Base-by-base conservation (phyloP, 257 asterid genomes). In the Leonotis leonurus region DNA sequence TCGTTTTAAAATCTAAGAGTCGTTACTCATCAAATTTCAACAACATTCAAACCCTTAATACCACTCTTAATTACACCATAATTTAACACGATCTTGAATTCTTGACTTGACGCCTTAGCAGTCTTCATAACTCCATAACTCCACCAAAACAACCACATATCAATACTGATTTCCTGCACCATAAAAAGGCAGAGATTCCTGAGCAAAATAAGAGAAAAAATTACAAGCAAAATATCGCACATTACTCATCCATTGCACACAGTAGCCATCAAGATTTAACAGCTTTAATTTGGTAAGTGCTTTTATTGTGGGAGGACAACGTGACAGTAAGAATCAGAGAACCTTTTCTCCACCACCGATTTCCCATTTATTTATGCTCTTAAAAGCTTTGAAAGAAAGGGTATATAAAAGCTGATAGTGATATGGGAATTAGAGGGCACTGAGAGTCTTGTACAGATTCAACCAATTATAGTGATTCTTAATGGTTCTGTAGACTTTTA, bases 261-360 rank as follows among this genome's bases (percentile, higher is more conserved):
- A 20, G 53, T 56, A 70, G 29, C 35, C 70, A 67, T 40, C 66
- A 21, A 74, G 14, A 71, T 63, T 68, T 22, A 24, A 43, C 75
- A 16, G 49, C 67, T 62, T 67, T 60, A 12, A 46, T 69, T 75
- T 64, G 80, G 85, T 68, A 70, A 78, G 80, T 53, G 71, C 76
- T 75, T 70, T 77, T 35, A 70, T 52, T 67, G 41, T 25, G 53
- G 64, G 13, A 46, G 60, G 51, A 52, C 56, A 30, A 55, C 2
- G 49, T 43, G 53, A 58, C 70, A 32, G 69, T 62, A 17, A 62
- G 51, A 51, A 27, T 57, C 56, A 53, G 59, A 41, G 50, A 10
- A 26, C 56, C 70, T 5, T 25, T 25, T 36, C 25, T 17, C 20
- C 53, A 25, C 30, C 46, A 14, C 51, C 29, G 9, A 35, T 49